These are phyloP conservation scores for Aspergillus melleus DNA, from an alignment of 2,329 filamentous ascomycete species.

Conservation along the genomic window DNA sequence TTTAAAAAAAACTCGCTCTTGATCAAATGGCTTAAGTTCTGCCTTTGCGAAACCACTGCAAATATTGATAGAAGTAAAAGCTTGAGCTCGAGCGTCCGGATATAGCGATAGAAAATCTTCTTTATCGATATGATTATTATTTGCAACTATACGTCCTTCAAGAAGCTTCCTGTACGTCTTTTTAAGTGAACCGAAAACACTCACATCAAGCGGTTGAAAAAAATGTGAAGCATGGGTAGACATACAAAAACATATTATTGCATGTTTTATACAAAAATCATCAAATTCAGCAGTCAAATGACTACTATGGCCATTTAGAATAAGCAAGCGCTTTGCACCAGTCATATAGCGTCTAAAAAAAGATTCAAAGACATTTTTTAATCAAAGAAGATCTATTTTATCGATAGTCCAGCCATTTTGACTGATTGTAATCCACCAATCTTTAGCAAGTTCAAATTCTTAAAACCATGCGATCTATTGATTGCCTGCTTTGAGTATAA, in stretches of 20 bases:
- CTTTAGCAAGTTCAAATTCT: too few species aligned
- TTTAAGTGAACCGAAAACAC: conserved; percentile 7
- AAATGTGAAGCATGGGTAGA: conserved; percentile 7
- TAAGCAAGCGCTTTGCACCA: not conserved
- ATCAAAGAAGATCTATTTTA: not conserved
- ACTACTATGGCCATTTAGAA: not conserved
- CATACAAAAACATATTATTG: conserved; percentile 7
- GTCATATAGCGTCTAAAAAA: not conserved
- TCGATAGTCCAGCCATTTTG: too few species aligned
- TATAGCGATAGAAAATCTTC: conserved; percentile 5
- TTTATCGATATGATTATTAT: not conserved
- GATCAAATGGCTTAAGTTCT: conserved; percentile 7
- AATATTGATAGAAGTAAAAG: conserved; percentile 6
- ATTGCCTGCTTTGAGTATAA: too few species aligned
- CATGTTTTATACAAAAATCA: conserved; percentile 3
- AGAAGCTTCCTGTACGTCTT: conserved; percentile 2
- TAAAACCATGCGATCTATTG: too few species aligned
- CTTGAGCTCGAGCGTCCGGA: not conserved
- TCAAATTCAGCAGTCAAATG: conserved; percentile 7
- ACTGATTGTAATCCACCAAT: too few species aligned
- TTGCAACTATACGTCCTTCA: not conserved
- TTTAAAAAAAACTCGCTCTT: conserved; percentile 2
- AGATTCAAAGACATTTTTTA: not conserved
- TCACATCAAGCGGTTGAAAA: conserved; percentile 6
- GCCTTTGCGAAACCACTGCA: conserved; percentile 4